A percentile compares a stretch with the other conserved stretches of the same genome.
Conservation (phyloP, 73 alveolate genomes). For the Symbiodinium pilosum region DNA sequence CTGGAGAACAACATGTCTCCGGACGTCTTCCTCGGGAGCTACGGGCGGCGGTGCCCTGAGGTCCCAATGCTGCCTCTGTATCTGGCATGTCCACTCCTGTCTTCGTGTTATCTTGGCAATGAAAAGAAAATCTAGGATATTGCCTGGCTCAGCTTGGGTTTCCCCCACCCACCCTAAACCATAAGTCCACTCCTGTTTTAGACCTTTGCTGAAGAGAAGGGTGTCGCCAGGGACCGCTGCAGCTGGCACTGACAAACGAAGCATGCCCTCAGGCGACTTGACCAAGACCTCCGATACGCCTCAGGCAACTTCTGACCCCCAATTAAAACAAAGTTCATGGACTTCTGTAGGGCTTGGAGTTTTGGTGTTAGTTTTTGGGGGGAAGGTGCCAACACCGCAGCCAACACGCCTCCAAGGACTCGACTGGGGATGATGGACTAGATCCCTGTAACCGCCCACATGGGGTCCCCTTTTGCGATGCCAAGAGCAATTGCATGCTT, state of each 20-base stretch:
- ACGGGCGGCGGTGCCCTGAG: not conserved
- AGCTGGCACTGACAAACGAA: slow-evolving; percentile 32
- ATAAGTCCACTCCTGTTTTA: not conserved
- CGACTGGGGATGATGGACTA: too few relatives aligned
- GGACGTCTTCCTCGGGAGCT: not conserved
- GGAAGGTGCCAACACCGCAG: not conserved
- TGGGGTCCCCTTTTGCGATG: too few relatives aligned
- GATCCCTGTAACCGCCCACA: too few relatives aligned
- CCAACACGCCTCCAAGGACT: not conserved
- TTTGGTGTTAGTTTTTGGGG: too few relatives aligned
- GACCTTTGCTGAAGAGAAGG: not conserved
- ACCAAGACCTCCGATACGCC: slow-evolving; percentile 2
- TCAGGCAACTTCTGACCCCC: not conserved
- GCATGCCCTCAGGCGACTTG: slow-evolving; percentile 15
- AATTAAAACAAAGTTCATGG: too few relatives aligned
- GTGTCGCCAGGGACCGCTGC: slow-evolving; percentile 67
- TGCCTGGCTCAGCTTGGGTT: too few relatives aligned
- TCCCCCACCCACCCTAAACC: too few relatives aligned
- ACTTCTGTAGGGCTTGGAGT: too few relatives aligned
- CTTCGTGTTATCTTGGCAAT: too few relatives aligned
- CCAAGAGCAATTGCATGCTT: too few relatives aligned
- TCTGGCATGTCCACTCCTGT: not conserved
- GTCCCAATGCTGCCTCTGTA: not conserved
- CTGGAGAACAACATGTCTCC: slow-evolving; percentile 31
- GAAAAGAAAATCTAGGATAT: too few relatives aligned